Conservation (phyloP, 1,284 basidiomycete genomes). For the Lentinus polychrous region DNA sequence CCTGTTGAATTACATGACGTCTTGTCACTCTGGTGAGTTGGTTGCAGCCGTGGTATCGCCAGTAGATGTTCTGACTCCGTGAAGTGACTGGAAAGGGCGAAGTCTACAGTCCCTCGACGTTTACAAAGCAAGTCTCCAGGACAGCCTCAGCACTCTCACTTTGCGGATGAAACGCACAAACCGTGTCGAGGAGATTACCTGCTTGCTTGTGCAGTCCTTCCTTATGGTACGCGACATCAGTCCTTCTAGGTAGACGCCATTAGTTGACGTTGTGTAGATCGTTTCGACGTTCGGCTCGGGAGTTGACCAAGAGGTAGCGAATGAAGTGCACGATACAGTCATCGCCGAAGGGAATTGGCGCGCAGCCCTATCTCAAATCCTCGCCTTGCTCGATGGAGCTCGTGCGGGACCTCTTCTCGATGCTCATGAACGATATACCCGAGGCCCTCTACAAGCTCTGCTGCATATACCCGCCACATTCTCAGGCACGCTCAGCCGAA, state of each 20-base stretch:
- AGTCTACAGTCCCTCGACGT: conserved; percentile 14
- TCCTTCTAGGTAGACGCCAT: no score
- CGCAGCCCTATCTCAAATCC: neutral
- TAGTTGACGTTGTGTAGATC: neutral
- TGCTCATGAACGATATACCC: conserved; percentile 9
- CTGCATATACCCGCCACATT: conserved; percentile 4
- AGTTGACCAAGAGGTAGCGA: no score
- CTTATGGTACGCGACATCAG: conserved; percentile 15
- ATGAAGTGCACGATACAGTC: neutral
- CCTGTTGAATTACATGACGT: conserved; percentile 22
- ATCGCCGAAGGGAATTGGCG: neutral
- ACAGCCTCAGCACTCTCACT: conserved; percentile 13
- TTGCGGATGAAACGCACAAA: conserved; percentile 1
- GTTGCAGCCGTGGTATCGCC: neutral
- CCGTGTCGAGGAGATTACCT: conserved; percentile 12
- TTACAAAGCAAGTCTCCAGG: conserved; percentile 17
- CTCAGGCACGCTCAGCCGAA: conserved; percentile 4
- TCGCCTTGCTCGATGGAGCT: neutral
- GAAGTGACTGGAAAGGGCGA: conserved; percentile 19
- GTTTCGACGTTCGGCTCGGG: neutral
- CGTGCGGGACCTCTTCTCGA: conserved; percentile 1
- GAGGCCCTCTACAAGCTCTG: conserved; percentile 9
- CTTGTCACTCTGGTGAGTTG: conserved; percentile 20
- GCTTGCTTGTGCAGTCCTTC: conserved; percentile 11
- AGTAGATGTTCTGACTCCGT: neutral